phyloP scores from a whole-genome alignment of 75 land plant genomes.

The Azolla pinnata region DNA sequence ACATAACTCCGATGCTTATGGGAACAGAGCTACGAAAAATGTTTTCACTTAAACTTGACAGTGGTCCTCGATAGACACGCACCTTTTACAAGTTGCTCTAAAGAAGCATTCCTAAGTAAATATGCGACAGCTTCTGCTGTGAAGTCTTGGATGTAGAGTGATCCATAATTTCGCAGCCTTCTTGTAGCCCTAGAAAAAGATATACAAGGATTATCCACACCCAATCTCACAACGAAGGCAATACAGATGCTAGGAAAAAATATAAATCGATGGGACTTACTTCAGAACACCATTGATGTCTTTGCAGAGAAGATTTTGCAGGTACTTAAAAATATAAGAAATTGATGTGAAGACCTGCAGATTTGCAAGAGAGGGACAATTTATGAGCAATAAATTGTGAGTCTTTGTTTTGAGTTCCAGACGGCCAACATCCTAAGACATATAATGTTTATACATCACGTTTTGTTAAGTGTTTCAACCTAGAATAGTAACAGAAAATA shows the following conservation, averaged over 20 bases:
- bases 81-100: slow-evolving; percentile 61
- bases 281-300: slow-evolving; percentile 43
- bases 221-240: neutral
- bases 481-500: too few species aligned
- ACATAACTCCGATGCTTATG: neutral
- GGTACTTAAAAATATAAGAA: slow-evolving; percentile 72
- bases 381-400: too few species aligned
- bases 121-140: slow-evolving; percentile 76
- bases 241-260: neutral
- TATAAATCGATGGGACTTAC: slow-evolving; percentile 25
- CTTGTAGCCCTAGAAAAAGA: slow-evolving; percentile 43
- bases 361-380: neutral
- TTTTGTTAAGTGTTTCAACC: too few species aligned
- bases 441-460: too few species aligned
- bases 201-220: neutral
- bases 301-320: slow-evolving; percentile 57
- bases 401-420: too few species aligned
- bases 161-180: slow-evolving; percentile 50
- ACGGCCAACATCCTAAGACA: too few species aligned
- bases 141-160: slow-evolving; percentile 68
- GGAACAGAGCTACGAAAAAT: too few species aligned
- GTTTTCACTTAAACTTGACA: neutral
- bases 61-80: neutral
- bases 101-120: slow-evolving; percentile 66
- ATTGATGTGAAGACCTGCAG: slow-evolving; percentile 74